A percentile compares a stretch with the other conserved stretches of the same genome.
Evolutionary conservation across 1,139 yeast genomes (phyloP).

Genomic region (Yamadazyma triangularis): DNA sequence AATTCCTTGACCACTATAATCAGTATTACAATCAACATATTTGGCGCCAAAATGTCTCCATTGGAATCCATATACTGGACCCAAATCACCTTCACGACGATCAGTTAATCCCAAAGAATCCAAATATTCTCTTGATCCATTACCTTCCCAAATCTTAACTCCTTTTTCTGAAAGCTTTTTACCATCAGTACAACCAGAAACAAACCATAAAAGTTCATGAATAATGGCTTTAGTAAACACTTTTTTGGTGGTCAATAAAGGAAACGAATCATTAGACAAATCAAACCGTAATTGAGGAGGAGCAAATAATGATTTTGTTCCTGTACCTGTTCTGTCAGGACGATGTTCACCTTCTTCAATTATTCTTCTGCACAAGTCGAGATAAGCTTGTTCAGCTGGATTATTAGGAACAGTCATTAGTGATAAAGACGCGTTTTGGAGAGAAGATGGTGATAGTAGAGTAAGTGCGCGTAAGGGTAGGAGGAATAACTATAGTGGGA

Average conservation of each 20-base stretch:
- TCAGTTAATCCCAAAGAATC: conserved; percentile 76
- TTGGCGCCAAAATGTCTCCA: conserved; percentile 99
- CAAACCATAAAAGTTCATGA: conserved; percentile 89
- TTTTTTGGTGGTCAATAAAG: conserved; percentile 86
- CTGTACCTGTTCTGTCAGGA: conserved; percentile 96
- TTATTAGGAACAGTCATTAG: conserved; percentile 26
- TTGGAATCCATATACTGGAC: conserved; percentile 98
- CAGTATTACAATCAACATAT: conserved; percentile 79
- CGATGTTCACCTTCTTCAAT: conserved; percentile 83
- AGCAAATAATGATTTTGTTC: conserved; percentile 84
- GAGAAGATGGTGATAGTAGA: neutral
- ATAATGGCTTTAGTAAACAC: conserved; percentile 88
- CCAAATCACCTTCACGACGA: conserved; percentile 90
- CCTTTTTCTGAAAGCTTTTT: conserved; percentile 73
- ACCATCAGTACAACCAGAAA: conserved; percentile 87
- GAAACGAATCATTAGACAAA: conserved; percentile 67
- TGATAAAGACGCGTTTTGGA: neutral
- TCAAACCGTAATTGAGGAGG: conserved; percentile 93
- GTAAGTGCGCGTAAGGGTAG: conserved; percentile 1
- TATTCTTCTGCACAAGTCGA: conserved; percentile 74
- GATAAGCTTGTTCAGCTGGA: conserved; percentile 75
- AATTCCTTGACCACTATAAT: conserved; percentile 81
- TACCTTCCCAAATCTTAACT: conserved; percentile 97
- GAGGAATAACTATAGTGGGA: too few species aligned
- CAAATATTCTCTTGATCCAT: conserved; percentile 90